Base-by-base conservation (phyloP, 1,139 yeast genomes). In the Dujonia santamariae region DNA sequence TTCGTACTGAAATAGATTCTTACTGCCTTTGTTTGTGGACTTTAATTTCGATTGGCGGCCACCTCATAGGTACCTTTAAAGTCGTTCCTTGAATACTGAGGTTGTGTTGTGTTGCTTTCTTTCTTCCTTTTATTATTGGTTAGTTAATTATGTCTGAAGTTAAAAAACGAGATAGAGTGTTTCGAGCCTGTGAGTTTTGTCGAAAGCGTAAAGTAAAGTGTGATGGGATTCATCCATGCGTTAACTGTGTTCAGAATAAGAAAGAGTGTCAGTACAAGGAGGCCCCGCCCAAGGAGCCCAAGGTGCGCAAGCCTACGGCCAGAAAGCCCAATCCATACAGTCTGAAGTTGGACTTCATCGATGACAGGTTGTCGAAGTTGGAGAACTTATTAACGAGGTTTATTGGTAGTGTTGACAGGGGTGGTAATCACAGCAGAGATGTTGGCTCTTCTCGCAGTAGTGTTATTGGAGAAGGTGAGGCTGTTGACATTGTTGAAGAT, bases 131-230 rank as follows among this genome's bases (percentile, higher is more conserved):
- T n/a, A n/a, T n/a, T n/a, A n/a, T n/a, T n/a, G n/a, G n/a, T n/a
- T n/a, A n/a, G n/a, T n/a, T n/a, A n/a, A n/a, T 13, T 17, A 27
- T 27, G 30, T 18, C 17, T 27, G 21, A 27, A 8, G n/a, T 13
- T 6, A 29, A 21, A 29, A 37, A 36, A 31, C 48, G 73, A 9
- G 61, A 64, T 27, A 52, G 78, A 31, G 72, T 70, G 1, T 40
- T 56, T 19, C 65, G 61, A 37, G 82, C 82, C 1, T 77, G 82
- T 47, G 79, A 75, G 40, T 59, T 59, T 4, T 76, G 80, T 45
- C 59, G 80, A 4, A 41, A 54, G 16, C 72, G 70, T 48, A 75
- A 75, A 47, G 61, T 73, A 35, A 72, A 69, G 43, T 75, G 80
- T 46, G 63, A 70, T 45, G 80, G 80, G 0, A 50, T 53, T 3